Base-by-base conservation (phyloP, 768 basidiomycete genomes). In the Lentinula sp. region DNA sequence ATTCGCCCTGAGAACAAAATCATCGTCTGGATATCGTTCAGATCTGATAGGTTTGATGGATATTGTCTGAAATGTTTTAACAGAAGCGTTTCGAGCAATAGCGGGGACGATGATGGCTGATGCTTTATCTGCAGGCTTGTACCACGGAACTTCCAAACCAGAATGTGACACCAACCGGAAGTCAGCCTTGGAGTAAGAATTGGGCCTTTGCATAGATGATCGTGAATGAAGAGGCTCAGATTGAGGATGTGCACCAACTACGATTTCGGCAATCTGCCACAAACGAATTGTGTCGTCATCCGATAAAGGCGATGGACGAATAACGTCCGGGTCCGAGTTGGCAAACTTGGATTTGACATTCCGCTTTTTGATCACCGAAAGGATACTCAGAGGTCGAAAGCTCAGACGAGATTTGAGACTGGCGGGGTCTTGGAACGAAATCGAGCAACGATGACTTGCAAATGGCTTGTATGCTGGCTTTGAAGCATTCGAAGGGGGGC, bases 241-340 rank as follows among this genome's bases (percentile, higher is more conserved):
- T 23, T 43, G 55, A n/a, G 55, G 55, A 56, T 56, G 55, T 11
- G 55, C 55, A 45, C 55, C 55, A 31, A 56, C 55, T 6, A 56
- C 39, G 43, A 18, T 18, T 11, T 56, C 55, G 13, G 55, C 55
- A 43, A 56, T 37, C 16, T 4, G 15, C 55, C 55, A 56, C 40
- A 43, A 28, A 15, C 23, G 39, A 10, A 56, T 23, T 11, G 40
- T 31, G 39, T 56, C 40, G 23, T 15, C 13, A 13, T 35, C 39
- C 4, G 16, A 31, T 31, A 16, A 11, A 31, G 16, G 18, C 9
- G 16, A 13, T 7, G 37, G 9, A 4, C 43, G 53, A 43, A 37
- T 43, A 4, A 40, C 18, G 34, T 55, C 31, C 16, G 54, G 39
- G 23, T 23, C 3, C 5, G 54, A 4, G 23, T 23, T 32, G 21